Conservation (phyloP, 345 rosid species). For the Alliaria petiolata region DNA sequence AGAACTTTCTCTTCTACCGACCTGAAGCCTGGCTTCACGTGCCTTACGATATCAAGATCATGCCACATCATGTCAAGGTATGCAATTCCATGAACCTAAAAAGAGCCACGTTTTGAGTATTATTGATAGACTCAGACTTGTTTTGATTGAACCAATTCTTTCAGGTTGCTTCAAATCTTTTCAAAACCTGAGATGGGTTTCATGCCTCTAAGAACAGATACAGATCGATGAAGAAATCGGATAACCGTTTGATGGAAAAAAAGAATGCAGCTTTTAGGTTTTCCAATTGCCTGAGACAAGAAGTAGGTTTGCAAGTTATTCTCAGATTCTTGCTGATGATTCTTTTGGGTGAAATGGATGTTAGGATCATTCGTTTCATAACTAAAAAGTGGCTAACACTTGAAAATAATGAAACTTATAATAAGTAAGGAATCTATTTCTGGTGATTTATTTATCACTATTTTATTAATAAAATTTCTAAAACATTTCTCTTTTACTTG, state of each 20-base stretch:
- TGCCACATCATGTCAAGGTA: slow-evolving; percentile 99
- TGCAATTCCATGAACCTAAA: not conserved
- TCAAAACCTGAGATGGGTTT: slow-evolving; percentile 33
- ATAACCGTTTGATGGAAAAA: not conserved
- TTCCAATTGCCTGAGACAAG: not conserved
- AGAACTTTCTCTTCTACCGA: slow-evolving; percentile 71
- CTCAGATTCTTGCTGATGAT: slow-evolving; percentile 2
- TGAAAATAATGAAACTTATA: slow-evolving; percentile 1
- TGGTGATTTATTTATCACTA: not conserved
- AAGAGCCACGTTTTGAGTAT: not conserved
- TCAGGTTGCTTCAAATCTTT: slow-evolving; percentile 63
- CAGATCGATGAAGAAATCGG: not conserved
- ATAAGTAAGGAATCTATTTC: not conserved
- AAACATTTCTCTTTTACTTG: not conserved
- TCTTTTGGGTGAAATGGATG: not conserved
- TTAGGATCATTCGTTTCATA: slow-evolving; percentile 5
- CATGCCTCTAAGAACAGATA: not conserved
- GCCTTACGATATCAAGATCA: slow-evolving; percentile 84
- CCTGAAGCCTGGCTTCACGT: slow-evolving; percentile 97
- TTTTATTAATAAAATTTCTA: not conserved
- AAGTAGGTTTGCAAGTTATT: not conserved
- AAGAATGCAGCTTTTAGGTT: not conserved
- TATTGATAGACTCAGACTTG: not conserved
- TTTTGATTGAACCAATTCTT: slow-evolving; percentile 1
- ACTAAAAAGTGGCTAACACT: slow-evolving; percentile 1